These are phyloP conservation scores for Arabidopsis thaliana DNA, from an alignment of 345 rosid genomes.

Conservation along the genomic window TAIR10.1 NC_003076.8:23002501-23003000, in stretches of 20 bases:
- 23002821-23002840: conserved; percentile 22
- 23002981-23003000: neutral
- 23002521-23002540: neutral
- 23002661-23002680: neutral
- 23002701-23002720: neutral
- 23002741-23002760: neutral
- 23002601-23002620: neutral
- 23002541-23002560: neutral
- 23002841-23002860: conserved; percentile 28
- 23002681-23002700: neutral
- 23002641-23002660: too few relatives aligned
- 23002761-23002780: conserved; percentile 21
- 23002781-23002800: conserved; percentile 40
- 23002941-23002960: conserved; percentile 21
- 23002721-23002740: neutral
- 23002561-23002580: neutral
- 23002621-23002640: neutral
- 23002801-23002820: conserved; percentile 42
- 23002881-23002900: conserved; percentile 27
- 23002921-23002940: conserved; percentile 43
- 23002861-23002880: conserved; percentile 24
- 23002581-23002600: neutral
- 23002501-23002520: neutral
- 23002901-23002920: conserved; percentile 36
- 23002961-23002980: neutral